A percentile compares a stretch with the other conserved stretches of the same genome.
Conservation (phyloP, 148 eudicot genomes). For the Pharnaceum exiguum region DNA sequence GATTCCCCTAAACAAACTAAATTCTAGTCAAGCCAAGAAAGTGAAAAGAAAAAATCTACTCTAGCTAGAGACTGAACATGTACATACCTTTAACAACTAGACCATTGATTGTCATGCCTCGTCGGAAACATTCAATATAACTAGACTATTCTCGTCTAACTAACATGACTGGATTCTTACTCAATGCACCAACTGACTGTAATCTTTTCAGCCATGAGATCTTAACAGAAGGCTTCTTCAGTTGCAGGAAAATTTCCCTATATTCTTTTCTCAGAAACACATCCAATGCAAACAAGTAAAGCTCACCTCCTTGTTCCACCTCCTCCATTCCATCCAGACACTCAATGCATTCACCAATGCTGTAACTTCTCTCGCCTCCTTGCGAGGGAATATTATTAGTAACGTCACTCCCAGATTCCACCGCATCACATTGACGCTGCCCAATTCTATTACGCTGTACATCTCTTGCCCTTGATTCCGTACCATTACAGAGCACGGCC, state of each 20-base stretch:
- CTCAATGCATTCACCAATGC: slow-evolving; percentile 35
- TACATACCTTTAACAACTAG: no score
- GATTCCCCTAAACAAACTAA: no score
- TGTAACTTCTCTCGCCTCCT: slow-evolving; percentile 10
- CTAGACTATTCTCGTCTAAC: no score
- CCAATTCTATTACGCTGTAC: slow-evolving; percentile 2
- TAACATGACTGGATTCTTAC: neutral
- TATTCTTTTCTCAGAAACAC: slow-evolving; percentile 33
- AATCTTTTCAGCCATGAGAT: slow-evolving; percentile 30
- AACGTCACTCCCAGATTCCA: slow-evolving; percentile 18
- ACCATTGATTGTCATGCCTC: no score
- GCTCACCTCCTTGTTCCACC: slow-evolving; percentile 29
- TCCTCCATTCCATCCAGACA: slow-evolving; percentile 31
- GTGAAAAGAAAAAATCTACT: no score
- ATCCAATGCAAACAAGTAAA: slow-evolving; percentile 34
- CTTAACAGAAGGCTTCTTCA: slow-evolving; percentile 29
- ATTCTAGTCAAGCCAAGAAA: no score
- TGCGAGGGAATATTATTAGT: slow-evolving; percentile 20
- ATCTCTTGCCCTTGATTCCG: neutral
- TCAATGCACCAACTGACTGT: slow-evolving; percentile 20
- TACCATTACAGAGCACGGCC: neutral
- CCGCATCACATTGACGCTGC: slow-evolving; percentile 10
- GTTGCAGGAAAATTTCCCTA: slow-evolving; percentile 29
- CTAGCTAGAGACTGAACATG: no score
- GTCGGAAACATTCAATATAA: no score